A percentile compares a stretch with the other conserved stretches of the same genome.
These are phyloP conservation scores for Moringa oleifera DNA, from an alignment of 345 rosid species.

Conservation along the genomic window DNA sequence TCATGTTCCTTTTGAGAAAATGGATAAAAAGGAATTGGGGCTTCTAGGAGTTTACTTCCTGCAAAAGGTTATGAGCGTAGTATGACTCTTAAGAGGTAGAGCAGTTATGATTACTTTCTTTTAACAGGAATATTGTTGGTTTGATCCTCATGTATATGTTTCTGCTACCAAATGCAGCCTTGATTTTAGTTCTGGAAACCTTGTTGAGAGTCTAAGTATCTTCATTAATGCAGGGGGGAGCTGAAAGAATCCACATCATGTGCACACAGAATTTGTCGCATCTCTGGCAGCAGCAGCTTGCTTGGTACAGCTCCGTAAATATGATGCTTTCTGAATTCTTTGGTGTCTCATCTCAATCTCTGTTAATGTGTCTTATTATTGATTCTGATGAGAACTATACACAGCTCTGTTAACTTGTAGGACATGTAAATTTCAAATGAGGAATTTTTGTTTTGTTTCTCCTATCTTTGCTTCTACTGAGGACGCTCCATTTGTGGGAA, in stretches of 20 bases:
- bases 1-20: too few species aligned
- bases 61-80: too few species aligned
- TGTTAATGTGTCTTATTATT: conserved; percentile 1
- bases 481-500: too few species aligned
- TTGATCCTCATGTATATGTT: neutral
- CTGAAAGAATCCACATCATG: conserved; percentile 18
- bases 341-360: conserved; percentile 11
- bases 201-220: neutral
- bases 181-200: too few species aligned
- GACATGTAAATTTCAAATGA: neutral
- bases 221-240: conserved; percentile 34
- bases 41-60: too few species aligned
- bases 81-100: neutral
- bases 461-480: neutral
- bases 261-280: neutral
- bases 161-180: too few species aligned
- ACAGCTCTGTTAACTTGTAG: neutral
- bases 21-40: too few species aligned
- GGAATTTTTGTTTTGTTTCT: neutral
- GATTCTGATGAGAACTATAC: neutral
- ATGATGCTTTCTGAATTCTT: conserved; percentile 7
- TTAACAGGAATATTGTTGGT: neutral
- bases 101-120: neutral
- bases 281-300: too few species aligned
- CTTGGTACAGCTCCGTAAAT: conserved; percentile 23